phyloP scores from a whole-genome alignment of 352 stramenopile species.

The Pythium aristosporum region DNA sequence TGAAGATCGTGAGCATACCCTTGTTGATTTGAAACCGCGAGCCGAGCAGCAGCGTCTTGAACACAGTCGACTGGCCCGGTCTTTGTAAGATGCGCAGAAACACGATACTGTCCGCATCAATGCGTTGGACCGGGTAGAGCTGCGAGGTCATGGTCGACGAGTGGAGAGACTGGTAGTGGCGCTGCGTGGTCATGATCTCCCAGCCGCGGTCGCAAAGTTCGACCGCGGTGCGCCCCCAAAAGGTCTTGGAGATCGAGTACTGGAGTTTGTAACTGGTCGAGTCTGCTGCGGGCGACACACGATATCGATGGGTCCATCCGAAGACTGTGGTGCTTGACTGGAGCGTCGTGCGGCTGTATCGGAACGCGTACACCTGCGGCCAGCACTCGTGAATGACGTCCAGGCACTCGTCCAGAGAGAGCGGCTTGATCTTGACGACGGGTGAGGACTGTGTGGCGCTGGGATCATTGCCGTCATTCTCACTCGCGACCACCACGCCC shows the following conservation, averaged over 20 bases:
- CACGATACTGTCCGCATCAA: constrained; percentile 57
- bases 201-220: constrained; percentile 54
- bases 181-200: constrained; percentile 45
- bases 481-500: not conserved
- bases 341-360: constrained; percentile 51
- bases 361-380: constrained; percentile 21
- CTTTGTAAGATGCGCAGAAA: constrained; percentile 59
- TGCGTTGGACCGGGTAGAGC: constrained; percentile 47
- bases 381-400: constrained; percentile 42
- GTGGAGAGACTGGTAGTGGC: constrained; percentile 22
- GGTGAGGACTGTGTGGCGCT: not conserved
- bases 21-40: constrained; percentile 51
- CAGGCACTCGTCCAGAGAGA: constrained; percentile 24
- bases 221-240: constrained; percentile 32
- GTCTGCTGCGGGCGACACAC: constrained; percentile 10
- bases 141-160: constrained; percentile 30
- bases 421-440: constrained; percentile 10
- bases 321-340: constrained; percentile 52
- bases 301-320: constrained; percentile 57
- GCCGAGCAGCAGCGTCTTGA: constrained; percentile 66
- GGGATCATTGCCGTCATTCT: too few species aligned
- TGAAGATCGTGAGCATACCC: constrained; percentile 65
- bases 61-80: constrained; percentile 27
- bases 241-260: constrained; percentile 65
- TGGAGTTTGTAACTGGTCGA: constrained; percentile 34